Evolutionary conservation across 192 early-diverging fungal species (phyloP).

Genomic region (Umbelopsis sp.): DNA sequence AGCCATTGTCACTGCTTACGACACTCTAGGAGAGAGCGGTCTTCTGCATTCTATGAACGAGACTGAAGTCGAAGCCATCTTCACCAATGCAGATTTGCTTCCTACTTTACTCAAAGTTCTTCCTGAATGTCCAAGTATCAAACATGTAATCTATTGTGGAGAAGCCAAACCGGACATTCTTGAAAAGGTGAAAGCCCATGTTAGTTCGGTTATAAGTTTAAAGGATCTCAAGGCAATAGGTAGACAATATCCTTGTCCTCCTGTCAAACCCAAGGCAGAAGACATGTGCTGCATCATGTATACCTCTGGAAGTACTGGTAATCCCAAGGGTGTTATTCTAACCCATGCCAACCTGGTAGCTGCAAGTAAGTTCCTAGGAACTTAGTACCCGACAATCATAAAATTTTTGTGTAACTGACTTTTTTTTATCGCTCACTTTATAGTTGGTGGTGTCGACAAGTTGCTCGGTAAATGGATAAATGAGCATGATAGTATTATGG

Average conservation of each 20-base stretch:
- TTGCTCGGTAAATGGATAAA: slow-evolving; percentile 50
- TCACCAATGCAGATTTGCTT: slow-evolving; percentile 75
- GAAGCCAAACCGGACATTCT: slow-evolving; percentile 51
- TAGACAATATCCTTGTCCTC: slow-evolving; percentile 59
- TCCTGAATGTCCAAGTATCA: slow-evolving; percentile 59
- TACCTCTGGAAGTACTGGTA: slow-evolving; percentile 88
- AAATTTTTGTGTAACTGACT: background rate
- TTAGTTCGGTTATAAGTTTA: slow-evolving; percentile 60
- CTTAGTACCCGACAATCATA: background rate
- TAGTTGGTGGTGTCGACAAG: slow-evolving; percentile 61
- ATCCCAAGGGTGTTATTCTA: slow-evolving; percentile 90
- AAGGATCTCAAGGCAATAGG: slow-evolving; percentile 72
- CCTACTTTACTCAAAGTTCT: slow-evolving; percentile 63
- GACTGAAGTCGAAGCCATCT: slow-evolving; percentile 68
- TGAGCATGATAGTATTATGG: slow-evolving; percentile 63
- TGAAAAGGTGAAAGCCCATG: slow-evolving; percentile 44
- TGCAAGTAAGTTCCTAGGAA: slow-evolving; percentile 50
- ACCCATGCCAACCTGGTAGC: slow-evolving; percentile 84
- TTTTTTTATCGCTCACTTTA: slow-evolving; percentile 24
- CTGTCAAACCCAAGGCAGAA: slow-evolving; percentile 65
- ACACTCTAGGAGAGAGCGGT: slow-evolving; percentile 82
- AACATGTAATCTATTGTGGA: slow-evolving; percentile 73
- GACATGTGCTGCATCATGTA: slow-evolving; percentile 89
- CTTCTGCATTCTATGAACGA: slow-evolving; percentile 85
- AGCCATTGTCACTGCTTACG: slow-evolving; percentile 85